Percentiles rank a stretch among this genome's conserved stretches.
These are phyloP conservation scores for Drosera capensis DNA, from an alignment of 148 eudicot species.

Conservation along the genomic window DNA sequence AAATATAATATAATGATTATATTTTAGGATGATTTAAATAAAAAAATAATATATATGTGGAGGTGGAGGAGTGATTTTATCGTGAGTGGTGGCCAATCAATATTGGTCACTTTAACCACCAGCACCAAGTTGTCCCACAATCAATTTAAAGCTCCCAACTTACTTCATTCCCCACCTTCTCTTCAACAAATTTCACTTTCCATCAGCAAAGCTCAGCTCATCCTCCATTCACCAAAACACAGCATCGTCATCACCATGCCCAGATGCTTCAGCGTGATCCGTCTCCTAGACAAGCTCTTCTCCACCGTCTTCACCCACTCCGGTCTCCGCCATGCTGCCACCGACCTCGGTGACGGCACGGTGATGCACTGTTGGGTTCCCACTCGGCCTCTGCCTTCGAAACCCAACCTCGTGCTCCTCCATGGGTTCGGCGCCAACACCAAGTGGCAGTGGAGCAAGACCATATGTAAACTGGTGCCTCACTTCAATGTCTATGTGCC, in stretches of 20 bases:
- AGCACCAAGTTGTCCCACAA: too few species aligned
- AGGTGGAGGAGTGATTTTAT: too few species aligned
- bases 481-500: constrained; percentile 77
- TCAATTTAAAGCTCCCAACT: too few species aligned
- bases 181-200: neutral
- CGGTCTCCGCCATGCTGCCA: constrained; percentile 46
- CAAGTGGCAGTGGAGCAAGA: constrained; percentile 57
- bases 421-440: constrained; percentile 85
- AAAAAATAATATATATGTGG: too few species aligned
- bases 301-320: constrained; percentile 27
- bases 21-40: too few species aligned
- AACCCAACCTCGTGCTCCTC: constrained; percentile 46
- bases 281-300: constrained; percentile 26
- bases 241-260: constrained; percentile 14
- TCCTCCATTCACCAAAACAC: neutral
- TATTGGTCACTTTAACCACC: too few species aligned
- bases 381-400: constrained; percentile 23
- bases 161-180: too few species aligned
- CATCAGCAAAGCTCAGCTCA: neutral
- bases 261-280: constrained; percentile 48
- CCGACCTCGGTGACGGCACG: constrained; percentile 62
- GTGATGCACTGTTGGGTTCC: constrained; percentile 75
- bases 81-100: too few species aligned
- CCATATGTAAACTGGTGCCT: constrained; percentile 18
- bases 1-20: too few species aligned